Evolutionary conservation across 768 basidiomycete genomes (phyloP), one percentile per base, ranked within the genome.

Genomic region (Tylopilus balloui): DNA sequence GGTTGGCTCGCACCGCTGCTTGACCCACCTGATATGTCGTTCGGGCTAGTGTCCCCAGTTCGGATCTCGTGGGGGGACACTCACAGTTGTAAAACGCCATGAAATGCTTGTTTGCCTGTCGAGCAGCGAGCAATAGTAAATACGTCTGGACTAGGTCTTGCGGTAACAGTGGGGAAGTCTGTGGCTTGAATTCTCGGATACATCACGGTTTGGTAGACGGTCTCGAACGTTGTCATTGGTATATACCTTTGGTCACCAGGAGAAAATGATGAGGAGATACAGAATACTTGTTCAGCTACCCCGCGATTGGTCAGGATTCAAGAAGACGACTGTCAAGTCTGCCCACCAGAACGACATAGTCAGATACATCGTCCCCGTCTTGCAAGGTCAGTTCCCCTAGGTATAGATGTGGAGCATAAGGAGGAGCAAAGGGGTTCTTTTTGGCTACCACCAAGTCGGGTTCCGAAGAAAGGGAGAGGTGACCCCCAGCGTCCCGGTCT

Each of bases 1-100:
- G 78, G 73, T 69, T 96, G 93, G 63, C 90, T 92, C 11, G 93
- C 92, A 23, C 92, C 92, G 49, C 88, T 90, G 46, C 75, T 72
- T 24, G 80, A 74, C 6, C 89, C 89, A 56, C 88, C 88, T 90
- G 37, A 23, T 29, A 14, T 19, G 13, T 47, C 34, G 39, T 17
- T 50, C n/a, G 20, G 23, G 21, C 6, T 11, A n/a, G 36, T 41
- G 24, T 40, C 17, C 3, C 14, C 23, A 14, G 11, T 28, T 34
- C 3, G 12, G 29, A 39, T 27, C 3, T 31, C 35, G 21, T 20
- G 46, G 40, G 15, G 20, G 38, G 37, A 38, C 12, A 40, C 78
- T 62, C 66, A 82, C 93, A 95, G 55, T 97, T 97, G 68, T 92
- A 96, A 69, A 96, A 96, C 1, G 87, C 88, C 48, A 96, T 79